Evolutionary conservation across 441 rosid genomes (phyloP).

Genomic region (Jatropha multifida): DNA sequence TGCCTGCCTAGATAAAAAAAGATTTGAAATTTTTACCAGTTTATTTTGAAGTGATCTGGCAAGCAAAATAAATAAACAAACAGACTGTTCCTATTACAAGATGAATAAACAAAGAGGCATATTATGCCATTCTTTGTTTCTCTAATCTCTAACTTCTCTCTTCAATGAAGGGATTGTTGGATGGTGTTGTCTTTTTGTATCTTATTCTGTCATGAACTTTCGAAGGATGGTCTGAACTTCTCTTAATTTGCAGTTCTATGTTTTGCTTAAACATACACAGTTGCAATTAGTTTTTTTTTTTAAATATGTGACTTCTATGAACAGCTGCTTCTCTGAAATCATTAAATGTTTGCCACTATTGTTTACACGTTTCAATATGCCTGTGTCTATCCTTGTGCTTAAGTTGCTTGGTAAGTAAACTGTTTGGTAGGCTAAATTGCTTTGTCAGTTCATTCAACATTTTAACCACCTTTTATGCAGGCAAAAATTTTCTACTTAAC

Average conservation of each 20-base stretch:
- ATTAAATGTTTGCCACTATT: too few relatives aligned
- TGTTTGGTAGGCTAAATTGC: constrained; percentile 13
- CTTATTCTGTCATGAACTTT: constrained; percentile 8
- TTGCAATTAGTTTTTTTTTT: not conserved
- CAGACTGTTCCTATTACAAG: not conserved
- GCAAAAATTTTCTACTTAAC: constrained; percentile 87
- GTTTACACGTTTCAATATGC: too few relatives aligned
- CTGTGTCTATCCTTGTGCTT: too few relatives aligned
- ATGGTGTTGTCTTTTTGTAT: not conserved
- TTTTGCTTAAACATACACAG: not conserved
- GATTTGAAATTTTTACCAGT: not conserved
- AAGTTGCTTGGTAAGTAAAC: not conserved
- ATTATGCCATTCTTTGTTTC: not conserved
- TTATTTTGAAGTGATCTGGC: not conserved
- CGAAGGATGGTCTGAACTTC: not conserved
- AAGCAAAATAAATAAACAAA: not conserved
- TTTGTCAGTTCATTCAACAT: constrained; percentile 25
- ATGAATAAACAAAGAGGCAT: not conserved
- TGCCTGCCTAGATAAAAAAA: not conserved
- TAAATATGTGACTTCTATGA: too few relatives aligned
- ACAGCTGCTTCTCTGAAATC: too few relatives aligned
- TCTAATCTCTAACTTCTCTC: not conserved
- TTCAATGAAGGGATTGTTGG: not conserved
- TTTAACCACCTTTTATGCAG: constrained; percentile 41
- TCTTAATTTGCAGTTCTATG: not conserved